Conservation (phyloP, 345 rosid genomes). For the Toxicodendron radicans region DNA sequence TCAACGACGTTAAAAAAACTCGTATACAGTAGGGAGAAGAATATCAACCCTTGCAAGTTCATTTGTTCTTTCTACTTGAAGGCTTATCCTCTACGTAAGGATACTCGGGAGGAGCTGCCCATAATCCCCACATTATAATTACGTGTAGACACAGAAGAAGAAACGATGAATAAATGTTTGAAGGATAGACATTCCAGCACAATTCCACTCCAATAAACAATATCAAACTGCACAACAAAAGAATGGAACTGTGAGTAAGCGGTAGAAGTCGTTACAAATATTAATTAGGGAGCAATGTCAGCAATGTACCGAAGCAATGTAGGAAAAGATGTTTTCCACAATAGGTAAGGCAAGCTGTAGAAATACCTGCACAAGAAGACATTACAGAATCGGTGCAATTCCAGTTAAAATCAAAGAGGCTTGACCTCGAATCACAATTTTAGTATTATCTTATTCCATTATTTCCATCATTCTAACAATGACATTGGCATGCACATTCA, state of each 20-base stretch:
- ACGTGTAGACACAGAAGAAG: conserved; percentile 62
- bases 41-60: conserved; percentile 11
- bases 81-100: conserved; percentile 40
- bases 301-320: conserved; percentile 59
- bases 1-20: not conserved
- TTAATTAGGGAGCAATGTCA: not conserved
- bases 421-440: not conserved
- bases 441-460: not conserved
- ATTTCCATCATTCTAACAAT: not conserved
- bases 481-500: no score
- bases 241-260: not conserved
- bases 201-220: conserved; percentile 68
- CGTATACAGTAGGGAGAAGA: not conserved
- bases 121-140: conserved; percentile 62
- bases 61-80: conserved; percentile 25
- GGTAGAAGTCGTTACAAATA: not conserved
- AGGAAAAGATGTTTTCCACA: conserved; percentile 79
- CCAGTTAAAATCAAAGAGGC: not conserved
- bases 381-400: not conserved
- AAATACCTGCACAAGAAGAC: conserved; percentile 65
- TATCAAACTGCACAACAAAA: conserved; percentile 45
- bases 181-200: conserved; percentile 96
- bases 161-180: conserved; percentile 64
- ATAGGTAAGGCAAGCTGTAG: conserved; percentile 73
- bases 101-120: conserved; percentile 56